Base-by-base conservation (phyloP, 106 monocot species). In the Alisma plantagoaquatica region DNA sequence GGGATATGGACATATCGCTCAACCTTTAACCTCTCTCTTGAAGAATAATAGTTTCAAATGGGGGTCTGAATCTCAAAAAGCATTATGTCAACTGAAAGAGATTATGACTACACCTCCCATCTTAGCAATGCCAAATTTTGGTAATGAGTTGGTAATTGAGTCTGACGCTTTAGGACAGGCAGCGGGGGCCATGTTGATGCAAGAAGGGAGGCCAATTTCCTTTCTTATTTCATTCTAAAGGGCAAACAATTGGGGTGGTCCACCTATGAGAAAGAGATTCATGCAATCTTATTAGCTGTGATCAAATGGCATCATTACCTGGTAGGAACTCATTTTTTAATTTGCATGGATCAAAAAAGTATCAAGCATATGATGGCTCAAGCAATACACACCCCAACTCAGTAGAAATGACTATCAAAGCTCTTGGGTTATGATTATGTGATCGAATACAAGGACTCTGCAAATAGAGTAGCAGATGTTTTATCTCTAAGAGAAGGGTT, bases 241-340 rank as follows among this genome's bases (percentile, higher is more conserved):
- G n/a, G n/a, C n/a, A n/a, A 10, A 45, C 10, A n/a, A 0, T 16
- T 12, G 43, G 10, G 1, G 7, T 7, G 2, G 4, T 46, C 8
- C 6, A 29, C 12, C 11, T 38, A 38, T 58, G 33, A 41, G 10
- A 58, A 14, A 14, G 41, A 58, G 43, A 19, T 58, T 4, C 14
- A 41, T 0, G 57, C 57, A 3, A 15, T 43, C 2, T 18, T 25
- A 24, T 11, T 41, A 22, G 22, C 41, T 21, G 17, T 38, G 0
- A 1, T 2, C 4, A 41, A 58, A 21, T 58, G 57, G 57, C 38
- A 41, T 21, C 38, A 58, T 12, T 58, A 58, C 27, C 26, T 58
- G 2, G 23, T n/a, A 2, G 22, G 18, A 9, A 17, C 22, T 2
- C n/a, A 18, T 2, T 58, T 58, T 17, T 23, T 25, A 0, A 41